Evolutionary conservation across 768 basidiomycete species (phyloP).

Genomic region (Panellus pusillus): DNA sequence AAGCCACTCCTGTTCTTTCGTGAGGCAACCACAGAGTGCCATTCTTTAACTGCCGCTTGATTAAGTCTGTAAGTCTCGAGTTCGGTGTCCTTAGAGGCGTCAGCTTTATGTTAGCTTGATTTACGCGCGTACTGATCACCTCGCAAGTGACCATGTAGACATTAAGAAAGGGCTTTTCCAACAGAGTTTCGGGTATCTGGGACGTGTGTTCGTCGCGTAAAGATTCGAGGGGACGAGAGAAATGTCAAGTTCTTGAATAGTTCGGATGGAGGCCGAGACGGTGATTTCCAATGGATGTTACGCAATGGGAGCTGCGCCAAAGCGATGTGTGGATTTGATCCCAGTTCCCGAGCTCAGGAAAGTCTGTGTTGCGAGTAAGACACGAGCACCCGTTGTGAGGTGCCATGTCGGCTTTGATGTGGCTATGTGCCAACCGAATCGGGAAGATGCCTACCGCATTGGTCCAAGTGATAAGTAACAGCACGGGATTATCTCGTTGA

Average conservation of each 20-base stretch:
- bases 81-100: conserved; percentile 49
- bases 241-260: conserved; percentile 87
- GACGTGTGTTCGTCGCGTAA: conserved; percentile 73
- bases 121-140: conserved; percentile 45
- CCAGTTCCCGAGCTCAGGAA: conserved; percentile 76
- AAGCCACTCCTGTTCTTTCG: conserved; percentile 92
- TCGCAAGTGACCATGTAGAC: conserved; percentile 87
- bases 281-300: conserved; percentile 91
- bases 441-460: neutral
- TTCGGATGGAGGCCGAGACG: conserved; percentile 68
- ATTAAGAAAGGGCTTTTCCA: conserved; percentile 87
- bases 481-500: too few relatives aligned
- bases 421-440: neutral
- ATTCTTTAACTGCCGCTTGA: conserved; percentile 92
- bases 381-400: conserved; percentile 54
- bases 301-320: conserved; percentile 78
- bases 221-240: conserved; percentile 64
- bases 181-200: conserved; percentile 71
- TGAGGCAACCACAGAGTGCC: conserved; percentile 66
- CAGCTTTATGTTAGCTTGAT: conserved; percentile 9
- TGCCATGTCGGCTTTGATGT: conserved; percentile 8
- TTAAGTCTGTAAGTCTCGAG: conserved; percentile 74
- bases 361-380: conserved; percentile 62
- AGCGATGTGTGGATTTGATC: conserved; percentile 65
- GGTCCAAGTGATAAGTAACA: too few relatives aligned